These are phyloP conservation scores for Cornus kousa DNA, from an alignment of 148 eudicot species.

Conservation along the genomic window DNA sequence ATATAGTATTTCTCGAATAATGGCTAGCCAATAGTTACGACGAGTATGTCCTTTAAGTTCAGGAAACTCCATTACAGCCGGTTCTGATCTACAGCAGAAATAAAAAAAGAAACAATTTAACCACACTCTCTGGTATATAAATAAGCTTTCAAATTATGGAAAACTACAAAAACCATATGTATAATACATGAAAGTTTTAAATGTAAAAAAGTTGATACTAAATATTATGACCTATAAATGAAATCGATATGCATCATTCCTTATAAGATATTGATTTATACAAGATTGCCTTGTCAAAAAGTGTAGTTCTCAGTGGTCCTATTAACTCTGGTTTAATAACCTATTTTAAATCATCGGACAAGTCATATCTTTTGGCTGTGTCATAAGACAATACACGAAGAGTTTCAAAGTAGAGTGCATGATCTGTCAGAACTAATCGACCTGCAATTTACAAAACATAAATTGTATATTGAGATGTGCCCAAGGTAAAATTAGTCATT, in stretches of 20 bases:
- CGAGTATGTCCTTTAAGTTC: constrained; percentile 96
- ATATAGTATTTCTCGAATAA: constrained; percentile 69
- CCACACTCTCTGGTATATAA: neutral
- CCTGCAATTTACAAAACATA: too few relatives aligned
- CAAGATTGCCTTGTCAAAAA: too few relatives aligned
- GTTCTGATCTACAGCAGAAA: constrained; percentile 63
- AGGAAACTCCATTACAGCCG: constrained; percentile 87
- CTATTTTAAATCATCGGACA: too few relatives aligned
- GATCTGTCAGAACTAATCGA: too few relatives aligned
- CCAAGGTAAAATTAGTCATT: too few relatives aligned
- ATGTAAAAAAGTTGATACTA: neutral
- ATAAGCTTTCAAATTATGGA: neutral
- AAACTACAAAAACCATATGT: neutral
- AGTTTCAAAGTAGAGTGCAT: too few relatives aligned
- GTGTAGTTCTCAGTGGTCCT: too few relatives aligned
- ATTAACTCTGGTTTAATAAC: too few relatives aligned
- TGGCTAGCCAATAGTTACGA: constrained; percentile 91
- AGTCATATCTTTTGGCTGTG: too few relatives aligned
- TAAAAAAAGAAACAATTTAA: constrained; percentile 17
- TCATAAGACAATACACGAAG: too few relatives aligned
- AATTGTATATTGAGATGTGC: too few relatives aligned
- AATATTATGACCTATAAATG: constrained; percentile 5
- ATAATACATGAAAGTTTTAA: neutral
- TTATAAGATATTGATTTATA: constrained; percentile 36
- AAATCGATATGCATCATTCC: constrained; percentile 25